Conservation (phyloP, 495 filamentous ascomycete genomes). For the Podospora pseudocomata region DNA sequence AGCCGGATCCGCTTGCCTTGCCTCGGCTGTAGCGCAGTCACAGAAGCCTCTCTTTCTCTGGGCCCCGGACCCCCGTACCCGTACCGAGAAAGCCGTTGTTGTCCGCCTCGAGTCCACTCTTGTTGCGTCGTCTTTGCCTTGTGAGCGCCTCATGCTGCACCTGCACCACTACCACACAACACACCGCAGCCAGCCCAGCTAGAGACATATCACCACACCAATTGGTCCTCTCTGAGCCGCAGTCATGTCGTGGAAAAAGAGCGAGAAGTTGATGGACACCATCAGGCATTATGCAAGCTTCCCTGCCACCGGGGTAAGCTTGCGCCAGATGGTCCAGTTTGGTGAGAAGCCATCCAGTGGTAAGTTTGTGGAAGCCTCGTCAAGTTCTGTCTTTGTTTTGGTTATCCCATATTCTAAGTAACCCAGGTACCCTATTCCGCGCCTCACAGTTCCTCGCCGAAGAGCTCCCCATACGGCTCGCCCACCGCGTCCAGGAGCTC, state of each 20-base stretch:
- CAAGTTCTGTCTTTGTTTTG: slow-evolving; percentile 4
- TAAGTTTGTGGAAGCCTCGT: slow-evolving; percentile 38
- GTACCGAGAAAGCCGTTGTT: slow-evolving; percentile 7
- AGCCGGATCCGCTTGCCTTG: slow-evolving; percentile 27
- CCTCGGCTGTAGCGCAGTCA: slow-evolving; percentile 22
- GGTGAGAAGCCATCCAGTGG: slow-evolving; percentile 85
- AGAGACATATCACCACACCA: slow-evolving; percentile 19
- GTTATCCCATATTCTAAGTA: background rate
- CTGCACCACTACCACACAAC: slow-evolving; percentile 10
- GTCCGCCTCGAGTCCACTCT: slow-evolving; percentile 2
- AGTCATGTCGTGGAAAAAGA: slow-evolving; percentile 83
- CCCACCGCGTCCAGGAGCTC: slow-evolving; percentile 92
- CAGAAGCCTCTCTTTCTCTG: background rate
- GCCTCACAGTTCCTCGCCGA: slow-evolving; percentile 98
- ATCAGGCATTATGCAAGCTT: slow-evolving; percentile 98
- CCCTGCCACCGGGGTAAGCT: slow-evolving; percentile 91
- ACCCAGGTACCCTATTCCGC: slow-evolving; percentile 84
- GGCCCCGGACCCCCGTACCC: slow-evolving; percentile 13
- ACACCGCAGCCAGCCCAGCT: slow-evolving; percentile 1
- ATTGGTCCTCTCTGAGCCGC: slow-evolving; percentile 33
- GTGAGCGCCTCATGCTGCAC: slow-evolving; percentile 26
- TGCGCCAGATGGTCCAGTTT: slow-evolving; percentile 99
- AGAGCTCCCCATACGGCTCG: slow-evolving; percentile 93
- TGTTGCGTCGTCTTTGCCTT: background rate
- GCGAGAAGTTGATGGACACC: slow-evolving; percentile 90